phyloP scores from a whole-genome alignment of 2,329 filamentous ascomycete genomes.

The Davidsoniella eucalypti region DNA sequence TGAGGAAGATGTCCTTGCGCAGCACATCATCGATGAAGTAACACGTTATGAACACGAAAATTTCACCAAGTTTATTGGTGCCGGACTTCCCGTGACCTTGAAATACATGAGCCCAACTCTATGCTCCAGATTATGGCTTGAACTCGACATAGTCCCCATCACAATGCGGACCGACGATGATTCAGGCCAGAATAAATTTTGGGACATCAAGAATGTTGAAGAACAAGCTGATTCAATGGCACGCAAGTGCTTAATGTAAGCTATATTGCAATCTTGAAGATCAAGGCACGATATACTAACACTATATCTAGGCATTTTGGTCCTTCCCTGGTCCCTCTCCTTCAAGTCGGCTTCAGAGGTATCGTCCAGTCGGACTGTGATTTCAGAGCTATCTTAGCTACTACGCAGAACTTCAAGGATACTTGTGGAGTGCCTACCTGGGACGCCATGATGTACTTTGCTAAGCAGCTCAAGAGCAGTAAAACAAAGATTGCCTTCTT shows the following conservation, averaged over 20 bases:
- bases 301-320: conserved; percentile 46
- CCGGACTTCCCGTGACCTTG: conserved; percentile 47
- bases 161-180: conserved; percentile 36
- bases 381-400: conserved; percentile 43
- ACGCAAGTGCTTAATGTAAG: conserved; percentile 58
- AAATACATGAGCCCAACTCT: conserved; percentile 45
- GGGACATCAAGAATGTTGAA: conserved; percentile 46
- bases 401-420: conserved; percentile 38
- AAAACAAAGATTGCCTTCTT: conserved; percentile 62
- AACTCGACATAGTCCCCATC: conserved; percentile 60
- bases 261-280: conserved; percentile 10
- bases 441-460: conserved; percentile 47
- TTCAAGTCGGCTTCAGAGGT: conserved; percentile 51
- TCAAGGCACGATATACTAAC: background rate
- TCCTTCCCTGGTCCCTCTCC: conserved; percentile 50
- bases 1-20: conserved; percentile 33
- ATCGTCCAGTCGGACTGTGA: conserved; percentile 54
- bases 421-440: conserved; percentile 48
- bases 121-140: conserved; percentile 56
- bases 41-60: conserved; percentile 46
- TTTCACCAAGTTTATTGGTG: conserved; percentile 57
- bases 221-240: conserved; percentile 72
- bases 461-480: conserved; percentile 42
- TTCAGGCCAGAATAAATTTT: conserved; percentile 25
- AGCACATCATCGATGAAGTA: conserved; percentile 42